Base-by-base conservation (phyloP, 169 alveolate genomes). In the Babesia sp. region DNA sequence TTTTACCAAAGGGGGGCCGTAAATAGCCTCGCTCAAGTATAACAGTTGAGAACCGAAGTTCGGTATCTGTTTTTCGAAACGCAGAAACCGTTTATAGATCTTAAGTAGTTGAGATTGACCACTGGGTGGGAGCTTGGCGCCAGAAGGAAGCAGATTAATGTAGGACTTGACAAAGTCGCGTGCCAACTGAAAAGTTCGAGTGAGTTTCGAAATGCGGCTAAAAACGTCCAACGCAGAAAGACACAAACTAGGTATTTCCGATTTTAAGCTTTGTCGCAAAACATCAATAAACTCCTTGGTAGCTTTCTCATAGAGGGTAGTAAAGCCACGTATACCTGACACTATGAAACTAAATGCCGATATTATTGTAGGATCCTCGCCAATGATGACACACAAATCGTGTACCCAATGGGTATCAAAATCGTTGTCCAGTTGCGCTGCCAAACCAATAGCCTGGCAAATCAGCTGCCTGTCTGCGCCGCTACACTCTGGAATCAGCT, bases 81-180 rank as follows among this genome's bases (percentile, higher is more conserved):
- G 42, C 11, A 69, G 70, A 0, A 69, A 55, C 8, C 79, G 67
- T 42, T 69, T 69, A 69, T 69, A 69, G 8, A 69, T 69, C 57
- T 69, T 39, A 16, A 69, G 59, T 24, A 69, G 36, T 22, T 57
- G 70, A 3, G 79, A 56, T 37, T 69, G 79, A 28, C 67, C 60
- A 3, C 57, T 41, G 41, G 79, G 70, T n/a, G 79, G 79, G 44
- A 69, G 33, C 34, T 69, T 54, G 9, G 79, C n/a, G 42, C 71
- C 71, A 6, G 67, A n/a, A 1, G 79, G 79, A 3, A 69, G 57
- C 33, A 57, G 51, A 50, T 36, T 54, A 9, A 69, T 37, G 37
- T 69, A 33, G 16, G 79, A 20, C 48, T 69, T 57, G 5, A 69
- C 56, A 55, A 56, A 69, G 55, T 69, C 79, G 4, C 67, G 36